Base-by-base conservation (phyloP, 164 flowering plant genomes). In the Macadamia tetraphylla region DNA sequence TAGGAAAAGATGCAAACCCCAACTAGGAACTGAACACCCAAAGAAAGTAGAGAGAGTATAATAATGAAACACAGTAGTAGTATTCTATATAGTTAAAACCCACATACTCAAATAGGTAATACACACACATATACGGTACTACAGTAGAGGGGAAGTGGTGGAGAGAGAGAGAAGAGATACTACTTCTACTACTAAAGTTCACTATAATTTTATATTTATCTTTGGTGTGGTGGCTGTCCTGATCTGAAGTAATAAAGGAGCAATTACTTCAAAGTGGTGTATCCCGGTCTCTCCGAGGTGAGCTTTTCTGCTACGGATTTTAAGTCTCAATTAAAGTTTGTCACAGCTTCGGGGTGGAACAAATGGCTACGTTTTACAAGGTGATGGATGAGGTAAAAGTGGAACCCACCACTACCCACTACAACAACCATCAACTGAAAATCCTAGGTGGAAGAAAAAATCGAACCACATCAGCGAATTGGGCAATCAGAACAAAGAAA, bases 311-410 rank as follows among this genome's bases (percentile, higher is more conserved):
- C 59, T 84, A 81, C 82, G 86, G 86, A 80, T 75, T 75, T 78
- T 72, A 30, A 42, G 55, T 75, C 64, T 3, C 64, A 83, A 82
- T 73, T 74, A 76, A 49, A 66, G 70, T 71, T 57, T 17, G 51
- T 11, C 49, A 58, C 75, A 65, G 67, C 43, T 48, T 49, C 32
- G 49, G 29, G 74, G 73, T 60, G 43, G 53, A 65, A 73, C 58
- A 72, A 73, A 87, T 87, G 91, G 84, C 91, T 5, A 87, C 87
- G 67, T 83, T 82, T 73, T 81, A 69, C 73, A 83, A 74, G 79
- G 86, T 14, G 81, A 79, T 11, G 53, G 80, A 59, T 57, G 70
- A 29, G 65, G 59, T 43, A 53, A 30, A 17, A 13, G 18, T 6
- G 18, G 32, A 62, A 8, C 1, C 2, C 17, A 17, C 18, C 7